Percentiles rank a stretch among this genome's conserved stretches.
Conservation (phyloP, 202 grass and related monocot species). For the Setaria italica region DNA sequence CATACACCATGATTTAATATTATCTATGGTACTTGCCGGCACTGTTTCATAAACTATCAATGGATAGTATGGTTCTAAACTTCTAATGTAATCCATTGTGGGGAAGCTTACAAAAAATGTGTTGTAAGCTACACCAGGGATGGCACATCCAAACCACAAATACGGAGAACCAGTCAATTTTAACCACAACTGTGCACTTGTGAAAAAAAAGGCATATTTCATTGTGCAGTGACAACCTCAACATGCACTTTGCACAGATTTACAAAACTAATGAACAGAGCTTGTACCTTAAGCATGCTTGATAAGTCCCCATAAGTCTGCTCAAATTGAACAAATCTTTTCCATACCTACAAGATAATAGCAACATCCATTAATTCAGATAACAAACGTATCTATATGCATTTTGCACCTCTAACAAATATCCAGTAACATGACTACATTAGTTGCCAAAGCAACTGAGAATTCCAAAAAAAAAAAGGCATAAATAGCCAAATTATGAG, state of each 20-base stretch:
- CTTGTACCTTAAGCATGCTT: conserved; percentile 91
- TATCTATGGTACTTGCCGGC: neutral
- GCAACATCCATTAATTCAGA: conserved; percentile 48
- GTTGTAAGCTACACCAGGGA: neutral
- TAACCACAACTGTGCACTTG: neutral
- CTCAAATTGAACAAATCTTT: conserved; percentile 88
- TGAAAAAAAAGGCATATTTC: neutral
- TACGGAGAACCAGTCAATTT: neutral
- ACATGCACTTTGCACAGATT: conserved; percentile 17
- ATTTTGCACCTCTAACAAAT: conserved; percentile 35
- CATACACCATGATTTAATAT: neutral
- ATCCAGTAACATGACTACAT: conserved; percentile 32
- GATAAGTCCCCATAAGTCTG: conserved; percentile 84
- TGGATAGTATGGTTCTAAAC: conserved; percentile 10
- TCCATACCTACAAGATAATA: conserved; percentile 80
- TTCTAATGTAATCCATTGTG: neutral
- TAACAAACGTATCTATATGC: conserved; percentile 40
- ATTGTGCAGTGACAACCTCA: neutral
- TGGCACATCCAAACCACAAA: neutral
- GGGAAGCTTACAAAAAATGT: neutral
- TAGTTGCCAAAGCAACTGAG: conserved; percentile 3
- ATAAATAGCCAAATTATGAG: conserved; percentile 10
- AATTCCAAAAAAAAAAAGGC: neutral
- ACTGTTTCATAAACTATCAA: neutral
- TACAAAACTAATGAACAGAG: conserved; percentile 37